Percentiles rank a stretch among this genome's conserved stretches.
phyloP scores from a whole-genome alignment of 192 early-diverging fungal species.

The Rhizophagus sp. region DNA sequence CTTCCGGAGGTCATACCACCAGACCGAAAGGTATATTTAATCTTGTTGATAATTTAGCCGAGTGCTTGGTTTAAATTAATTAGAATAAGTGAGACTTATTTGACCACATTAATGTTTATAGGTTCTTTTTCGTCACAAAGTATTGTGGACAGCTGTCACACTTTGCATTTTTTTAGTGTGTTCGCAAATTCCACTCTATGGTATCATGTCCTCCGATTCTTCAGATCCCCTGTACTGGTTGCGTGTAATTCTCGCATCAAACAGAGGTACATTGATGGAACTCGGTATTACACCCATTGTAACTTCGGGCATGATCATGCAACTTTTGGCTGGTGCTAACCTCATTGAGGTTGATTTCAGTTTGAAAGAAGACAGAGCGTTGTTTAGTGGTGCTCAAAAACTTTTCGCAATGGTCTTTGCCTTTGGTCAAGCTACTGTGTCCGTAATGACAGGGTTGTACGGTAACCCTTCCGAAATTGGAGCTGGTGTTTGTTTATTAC shows the following conservation, averaged over 20 bases:
- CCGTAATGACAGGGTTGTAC: constrained; percentile 98
- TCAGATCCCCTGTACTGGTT: constrained; percentile 99
- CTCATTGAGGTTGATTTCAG: constrained; percentile 99
- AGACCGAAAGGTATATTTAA: constrained; percentile 83
- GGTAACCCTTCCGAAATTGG: constrained; percentile 96
- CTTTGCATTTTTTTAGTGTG: constrained; percentile 99
- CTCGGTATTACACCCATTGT: constrained; percentile 99
- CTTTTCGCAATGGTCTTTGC: constrained; percentile 99
- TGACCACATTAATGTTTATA: constrained; percentile 27
- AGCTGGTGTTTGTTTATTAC: constrained; percentile 91
- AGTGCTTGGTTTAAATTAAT: not conserved
- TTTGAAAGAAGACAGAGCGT: constrained; percentile 96
- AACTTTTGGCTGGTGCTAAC: constrained; percentile 96
- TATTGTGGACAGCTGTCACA: constrained; percentile 99
- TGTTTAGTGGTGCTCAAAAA: constrained; percentile 99
- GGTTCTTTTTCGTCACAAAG: constrained; percentile 97
- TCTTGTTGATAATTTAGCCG: not conserved
- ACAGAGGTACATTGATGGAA: constrained; percentile 99
- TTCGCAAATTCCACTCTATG: constrained; percentile 99
- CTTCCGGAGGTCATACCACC: constrained; percentile 98
- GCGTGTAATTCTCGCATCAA: constrained; percentile 99
- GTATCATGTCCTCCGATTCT: constrained; percentile 99
- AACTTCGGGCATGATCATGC: constrained; percentile 99
- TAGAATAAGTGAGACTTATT: not conserved
- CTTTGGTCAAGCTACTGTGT: constrained; percentile 97